Conservation (phyloP, 1,139 yeast species). For the Diutina catenulata region DNA sequence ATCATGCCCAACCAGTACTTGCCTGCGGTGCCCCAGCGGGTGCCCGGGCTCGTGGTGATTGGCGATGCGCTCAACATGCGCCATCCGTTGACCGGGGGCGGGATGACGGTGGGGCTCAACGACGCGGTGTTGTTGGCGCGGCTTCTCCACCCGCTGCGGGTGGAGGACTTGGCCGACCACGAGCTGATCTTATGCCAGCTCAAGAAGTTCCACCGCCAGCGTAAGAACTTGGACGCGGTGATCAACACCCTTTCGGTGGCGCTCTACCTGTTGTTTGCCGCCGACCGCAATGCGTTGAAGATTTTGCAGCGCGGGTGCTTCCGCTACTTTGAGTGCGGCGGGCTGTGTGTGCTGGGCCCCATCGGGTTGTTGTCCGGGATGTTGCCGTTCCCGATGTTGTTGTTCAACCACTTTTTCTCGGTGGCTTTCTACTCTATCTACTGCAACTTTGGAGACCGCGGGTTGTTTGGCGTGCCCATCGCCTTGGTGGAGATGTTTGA, state of each 20-base stretch:
- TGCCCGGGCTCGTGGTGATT: slow-evolving; percentile 69
- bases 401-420: slow-evolving; percentile 77
- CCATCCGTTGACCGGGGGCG: slow-evolving; percentile 98
- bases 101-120: slow-evolving; percentile 94
- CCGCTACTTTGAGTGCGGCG: slow-evolving; percentile 74
- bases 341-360: slow-evolving; percentile 68
- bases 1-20: slow-evolving; percentile 93
- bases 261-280: slow-evolving; percentile 80
- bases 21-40: slow-evolving; percentile 53
- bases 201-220: slow-evolving; percentile 57
- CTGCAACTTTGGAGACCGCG: slow-evolving; percentile 55
- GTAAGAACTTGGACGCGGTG: slow-evolving; percentile 74
- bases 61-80: slow-evolving; percentile 98
- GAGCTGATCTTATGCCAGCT: slow-evolving; percentile 41
- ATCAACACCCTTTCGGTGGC: slow-evolving; percentile 88
- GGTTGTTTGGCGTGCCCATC: slow-evolving; percentile 56
- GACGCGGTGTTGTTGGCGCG: slow-evolving; percentile 66
- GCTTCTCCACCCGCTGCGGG: slow-evolving; percentile 42
- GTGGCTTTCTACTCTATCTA: slow-evolving; percentile 81
- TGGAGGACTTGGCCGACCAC: slow-evolving; percentile 51
- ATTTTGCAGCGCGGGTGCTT: slow-evolving; percentile 85
- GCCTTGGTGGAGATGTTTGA: slow-evolving; percentile 63
- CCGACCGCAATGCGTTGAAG: slow-evolving; percentile 52
- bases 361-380: slow-evolving; percentile 77
- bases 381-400: slow-evolving; percentile 57